These are phyloP conservation scores for Canavalia ensiformis DNA, from an alignment of 306 rosid species.

Conservation along the genomic window DNA sequence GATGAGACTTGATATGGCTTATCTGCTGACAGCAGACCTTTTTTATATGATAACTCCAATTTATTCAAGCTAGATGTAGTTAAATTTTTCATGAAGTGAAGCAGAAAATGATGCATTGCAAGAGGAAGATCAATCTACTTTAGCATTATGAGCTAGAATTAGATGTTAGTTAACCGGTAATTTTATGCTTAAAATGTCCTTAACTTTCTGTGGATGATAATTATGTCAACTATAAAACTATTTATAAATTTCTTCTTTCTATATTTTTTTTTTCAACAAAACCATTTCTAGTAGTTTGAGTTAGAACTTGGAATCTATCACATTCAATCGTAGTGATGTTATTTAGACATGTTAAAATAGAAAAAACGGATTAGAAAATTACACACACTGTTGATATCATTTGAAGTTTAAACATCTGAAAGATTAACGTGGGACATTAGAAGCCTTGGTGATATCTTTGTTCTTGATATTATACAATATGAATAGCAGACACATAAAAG, in stretches of 20 bases:
- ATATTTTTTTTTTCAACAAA: background rate
- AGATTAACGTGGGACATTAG: constrained; percentile 14
- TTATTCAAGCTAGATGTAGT: background rate
- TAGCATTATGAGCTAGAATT: background rate
- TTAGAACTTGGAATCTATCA: background rate
- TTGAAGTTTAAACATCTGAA: background rate
- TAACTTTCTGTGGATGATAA: background rate
- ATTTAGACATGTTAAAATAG: background rate
- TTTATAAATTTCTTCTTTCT: background rate
- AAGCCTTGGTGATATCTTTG: background rate
- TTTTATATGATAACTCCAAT: background rate
- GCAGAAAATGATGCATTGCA: background rate
- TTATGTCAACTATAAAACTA: background rate
- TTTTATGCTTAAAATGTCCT: background rate
- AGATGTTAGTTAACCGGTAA: background rate
- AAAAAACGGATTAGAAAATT: background rate
- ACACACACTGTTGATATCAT: background rate
- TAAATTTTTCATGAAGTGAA: background rate
- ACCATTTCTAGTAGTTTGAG: background rate
- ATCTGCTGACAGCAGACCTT: background rate
- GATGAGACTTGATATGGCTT: background rate
- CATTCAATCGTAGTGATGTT: background rate
- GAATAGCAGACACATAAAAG: background rate
- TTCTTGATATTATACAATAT: background rate
- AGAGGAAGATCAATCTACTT: background rate